A percentile compares a stretch with the other conserved stretches of the same genome.
Conservation (phyloP, 1,139 yeast species). For the Entelexis paramagnoliae region DNA sequence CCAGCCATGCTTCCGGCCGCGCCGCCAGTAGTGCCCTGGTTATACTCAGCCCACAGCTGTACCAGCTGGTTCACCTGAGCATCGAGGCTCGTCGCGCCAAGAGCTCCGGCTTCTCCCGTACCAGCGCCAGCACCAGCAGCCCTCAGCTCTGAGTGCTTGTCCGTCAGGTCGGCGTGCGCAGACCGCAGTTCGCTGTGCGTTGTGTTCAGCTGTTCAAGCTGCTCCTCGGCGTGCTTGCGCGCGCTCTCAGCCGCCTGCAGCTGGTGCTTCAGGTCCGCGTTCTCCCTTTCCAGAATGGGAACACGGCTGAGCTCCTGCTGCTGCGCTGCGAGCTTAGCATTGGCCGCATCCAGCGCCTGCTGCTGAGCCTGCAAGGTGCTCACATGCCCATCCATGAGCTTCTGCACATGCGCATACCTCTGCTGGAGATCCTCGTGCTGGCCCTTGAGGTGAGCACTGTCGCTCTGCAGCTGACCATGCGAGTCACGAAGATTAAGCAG, state of each 20-base stretch:
- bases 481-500: conserved; percentile 11
- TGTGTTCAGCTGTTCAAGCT: conserved; percentile 17
- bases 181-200: conserved; percentile 18
- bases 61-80: conserved; percentile 10
- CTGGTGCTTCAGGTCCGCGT: conserved; percentile 25
- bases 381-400: conserved; percentile 16
- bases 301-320: conserved; percentile 15
- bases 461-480: conserved; percentile 11
- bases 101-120: background rate
- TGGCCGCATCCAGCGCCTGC: conserved; percentile 17
- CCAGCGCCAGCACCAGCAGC: conserved; percentile 3
- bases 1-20: conserved; percentile 4
- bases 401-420: conserved; percentile 14
- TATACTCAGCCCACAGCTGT: conserved; percentile 13
- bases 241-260: conserved; percentile 21
- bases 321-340: conserved; percentile 13
- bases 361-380: conserved; percentile 15
- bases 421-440: conserved; percentile 16
- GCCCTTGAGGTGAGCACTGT: conserved; percentile 3
- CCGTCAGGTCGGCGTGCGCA: conserved; percentile 21
- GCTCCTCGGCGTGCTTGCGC: conserved; percentile 19
- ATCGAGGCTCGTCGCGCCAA: conserved; percentile 8
- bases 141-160: conserved; percentile 17
- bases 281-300: conserved; percentile 18
- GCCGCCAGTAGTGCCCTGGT: background rate